Percentiles rank a stretch among this genome's conserved stretches.
phyloP scores from a whole-genome alignment of 495 filamentous ascomycete genomes.

The Endocarpon pusillum region DNA sequence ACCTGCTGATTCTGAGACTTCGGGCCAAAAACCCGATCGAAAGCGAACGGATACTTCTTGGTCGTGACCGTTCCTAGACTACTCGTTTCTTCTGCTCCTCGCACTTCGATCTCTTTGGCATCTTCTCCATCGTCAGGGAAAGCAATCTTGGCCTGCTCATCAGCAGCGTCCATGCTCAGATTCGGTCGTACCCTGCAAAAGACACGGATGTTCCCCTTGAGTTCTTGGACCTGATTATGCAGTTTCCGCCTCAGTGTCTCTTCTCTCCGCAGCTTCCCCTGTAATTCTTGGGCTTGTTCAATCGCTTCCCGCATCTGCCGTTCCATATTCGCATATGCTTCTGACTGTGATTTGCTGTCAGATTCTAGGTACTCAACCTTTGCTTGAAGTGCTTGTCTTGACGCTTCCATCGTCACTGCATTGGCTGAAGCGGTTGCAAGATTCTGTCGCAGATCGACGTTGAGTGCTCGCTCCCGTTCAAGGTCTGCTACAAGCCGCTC shows the following conservation, averaged over 20 bases:
- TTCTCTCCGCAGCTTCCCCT: conserved; percentile 75
- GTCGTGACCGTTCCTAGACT: conserved; percentile 58
- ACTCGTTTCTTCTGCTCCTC: conserved; percentile 68
- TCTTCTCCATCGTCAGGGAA: conserved; percentile 66
- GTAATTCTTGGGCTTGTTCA: conserved; percentile 44
- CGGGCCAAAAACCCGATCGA: conserved; percentile 85
- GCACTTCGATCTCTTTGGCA: conserved; percentile 66
- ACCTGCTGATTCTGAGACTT: conserved; percentile 62
- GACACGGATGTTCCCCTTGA: conserved; percentile 98
- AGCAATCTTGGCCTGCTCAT: conserved; percentile 46
- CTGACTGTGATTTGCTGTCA: conserved; percentile 67
- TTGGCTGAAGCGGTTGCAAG: conserved; percentile 45
- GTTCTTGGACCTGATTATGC: conserved; percentile 93
- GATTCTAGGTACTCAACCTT: conserved; percentile 79
- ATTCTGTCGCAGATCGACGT: conserved; percentile 37
- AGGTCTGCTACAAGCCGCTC: conserved; percentile 40
- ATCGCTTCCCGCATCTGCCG: conserved; percentile 60
- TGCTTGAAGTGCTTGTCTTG: conserved; percentile 53
- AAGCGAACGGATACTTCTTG: conserved; percentile 71
- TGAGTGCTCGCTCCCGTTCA: conserved; percentile 40
- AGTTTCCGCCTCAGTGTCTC: conserved; percentile 82
- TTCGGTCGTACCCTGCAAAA: conserved; percentile 93
- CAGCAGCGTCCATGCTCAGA: conserved; percentile 34
- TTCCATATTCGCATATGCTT: conserved; percentile 61
- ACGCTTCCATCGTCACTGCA: conserved; percentile 51